Conservation (phyloP, 202 grass and related monocot species). For the Cymbopogon flexuosus region DNA sequence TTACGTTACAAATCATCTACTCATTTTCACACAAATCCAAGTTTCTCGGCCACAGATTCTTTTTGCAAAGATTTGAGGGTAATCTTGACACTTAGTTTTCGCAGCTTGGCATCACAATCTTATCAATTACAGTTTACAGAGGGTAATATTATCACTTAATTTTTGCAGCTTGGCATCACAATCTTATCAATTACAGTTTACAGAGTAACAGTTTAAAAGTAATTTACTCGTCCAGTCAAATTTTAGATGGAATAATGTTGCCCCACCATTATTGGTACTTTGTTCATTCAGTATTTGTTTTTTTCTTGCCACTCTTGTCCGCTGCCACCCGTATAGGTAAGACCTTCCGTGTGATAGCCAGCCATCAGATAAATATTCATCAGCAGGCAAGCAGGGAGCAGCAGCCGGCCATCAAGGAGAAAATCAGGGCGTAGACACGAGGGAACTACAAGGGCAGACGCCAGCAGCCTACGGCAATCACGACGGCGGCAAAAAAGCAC, state of each 20-base stretch:
- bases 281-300: not conserved
- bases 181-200: not conserved
- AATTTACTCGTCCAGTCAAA: not conserved
- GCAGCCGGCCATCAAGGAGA: too few species aligned
- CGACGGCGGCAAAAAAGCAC: too few species aligned
- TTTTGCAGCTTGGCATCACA: not conserved
- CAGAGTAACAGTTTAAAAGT: not conserved
- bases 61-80: not conserved
- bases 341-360: not conserved
- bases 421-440: too few species aligned
- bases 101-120: not conserved
- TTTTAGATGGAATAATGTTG: not conserved
- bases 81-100: not conserved
- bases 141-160: not conserved
- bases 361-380: too few species aligned
- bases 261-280: constrained; percentile 12
- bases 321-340: not conserved
- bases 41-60: not conserved
- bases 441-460: too few species aligned
- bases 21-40: not conserved
- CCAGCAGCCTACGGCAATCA: too few species aligned
- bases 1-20: not conserved
- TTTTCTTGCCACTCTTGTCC: not conserved
- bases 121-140: too few species aligned
- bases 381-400: too few species aligned